A percentile compares a stretch with the other conserved stretches of the same genome.
Evolutionary conservation across 179 eudicot species (phyloP).

Genomic region (Spergularia azorica): DNA sequence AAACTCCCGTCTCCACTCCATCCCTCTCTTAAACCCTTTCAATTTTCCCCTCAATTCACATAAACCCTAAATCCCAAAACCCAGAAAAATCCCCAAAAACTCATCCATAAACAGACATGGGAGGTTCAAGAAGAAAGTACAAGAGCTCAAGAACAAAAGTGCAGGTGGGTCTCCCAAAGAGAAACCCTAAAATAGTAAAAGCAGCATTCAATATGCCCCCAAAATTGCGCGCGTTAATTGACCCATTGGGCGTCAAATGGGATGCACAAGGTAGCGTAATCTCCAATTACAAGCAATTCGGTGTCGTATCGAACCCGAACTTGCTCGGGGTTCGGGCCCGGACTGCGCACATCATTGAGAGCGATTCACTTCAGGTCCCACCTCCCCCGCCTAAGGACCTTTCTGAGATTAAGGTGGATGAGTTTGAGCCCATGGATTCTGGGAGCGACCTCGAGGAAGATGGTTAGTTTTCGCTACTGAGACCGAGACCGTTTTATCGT

Average conservation of each 20-base stretch:
- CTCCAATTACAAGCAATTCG: conserved; percentile 79
- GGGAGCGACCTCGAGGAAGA: conserved; percentile 96
- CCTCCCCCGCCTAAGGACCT: conserved; percentile 31
- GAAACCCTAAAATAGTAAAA: conserved; percentile 67
- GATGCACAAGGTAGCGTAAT: conserved; percentile 78
- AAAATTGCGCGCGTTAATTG: conserved; percentile 60
- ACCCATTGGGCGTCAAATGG: conserved; percentile 62
- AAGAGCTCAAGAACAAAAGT: conserved; percentile 72
- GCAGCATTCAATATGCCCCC: conserved; percentile 85
- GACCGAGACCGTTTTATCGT: conserved; percentile 2
- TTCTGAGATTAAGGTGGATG: conserved; percentile 36
- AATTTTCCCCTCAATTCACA: neutral
- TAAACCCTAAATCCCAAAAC: neutral
- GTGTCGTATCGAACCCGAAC: conserved; percentile 88
- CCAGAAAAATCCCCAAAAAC: neutral
- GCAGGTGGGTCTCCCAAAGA: conserved; percentile 73
- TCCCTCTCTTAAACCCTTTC: conserved; percentile 22
- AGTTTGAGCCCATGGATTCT: conserved; percentile 64
- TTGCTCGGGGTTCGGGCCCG: conserved; percentile 66
- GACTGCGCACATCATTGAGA: conserved; percentile 61
- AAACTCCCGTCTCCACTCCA: neutral
- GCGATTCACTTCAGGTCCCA: conserved; percentile 70
- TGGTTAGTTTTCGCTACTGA: conserved; percentile 48
- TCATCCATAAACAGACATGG: neutral
- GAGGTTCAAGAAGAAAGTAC: conserved; percentile 72